Conservation (phyloP, 2,329 filamentous ascomycete genomes). For the Metarhizium rileyi region DNA sequence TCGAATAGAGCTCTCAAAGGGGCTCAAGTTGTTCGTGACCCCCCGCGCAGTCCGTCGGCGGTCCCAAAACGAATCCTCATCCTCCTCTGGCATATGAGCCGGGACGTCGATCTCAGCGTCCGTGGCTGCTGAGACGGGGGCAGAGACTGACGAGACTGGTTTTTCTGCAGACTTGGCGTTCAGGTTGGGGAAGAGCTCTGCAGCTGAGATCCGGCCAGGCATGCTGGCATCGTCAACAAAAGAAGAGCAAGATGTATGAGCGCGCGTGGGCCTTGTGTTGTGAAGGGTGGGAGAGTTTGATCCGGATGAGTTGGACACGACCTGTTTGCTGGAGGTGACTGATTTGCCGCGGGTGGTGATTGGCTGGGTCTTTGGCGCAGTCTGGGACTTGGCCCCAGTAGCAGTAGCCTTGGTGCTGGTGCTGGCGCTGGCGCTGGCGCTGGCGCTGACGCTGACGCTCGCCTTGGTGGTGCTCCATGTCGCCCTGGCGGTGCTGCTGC, state of each 20-base stretch:
- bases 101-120: constrained; percentile 14
- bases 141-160: neutral
- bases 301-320: constrained; percentile 26
- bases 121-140: neutral
- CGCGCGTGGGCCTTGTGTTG: constrained; percentile 12
- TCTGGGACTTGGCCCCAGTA: constrained; percentile 20
- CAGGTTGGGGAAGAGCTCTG: constrained; percentile 23
- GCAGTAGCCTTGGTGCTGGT: constrained; percentile 1
- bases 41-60: constrained; percentile 28
- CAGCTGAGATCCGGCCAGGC: constrained; percentile 28
- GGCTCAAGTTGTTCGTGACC: constrained; percentile 26
- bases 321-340: constrained; percentile 26
- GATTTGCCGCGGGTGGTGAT: constrained; percentile 26
- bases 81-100: constrained; percentile 18
- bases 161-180: constrained; percentile 14
- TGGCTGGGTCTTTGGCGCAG: constrained; percentile 26
- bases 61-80: constrained; percentile 23
- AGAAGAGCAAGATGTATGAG: constrained; percentile 14
- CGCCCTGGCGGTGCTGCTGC: neutral
- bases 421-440: neutral
- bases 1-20: constrained; percentile 30
- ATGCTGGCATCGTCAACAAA: constrained; percentile 24
- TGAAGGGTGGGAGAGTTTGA: constrained; percentile 23
- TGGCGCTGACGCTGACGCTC: neutral
- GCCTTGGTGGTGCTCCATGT: neutral